Conservation (phyloP, 345 rosid genomes). For the Pugionium dolabratum region DNA sequence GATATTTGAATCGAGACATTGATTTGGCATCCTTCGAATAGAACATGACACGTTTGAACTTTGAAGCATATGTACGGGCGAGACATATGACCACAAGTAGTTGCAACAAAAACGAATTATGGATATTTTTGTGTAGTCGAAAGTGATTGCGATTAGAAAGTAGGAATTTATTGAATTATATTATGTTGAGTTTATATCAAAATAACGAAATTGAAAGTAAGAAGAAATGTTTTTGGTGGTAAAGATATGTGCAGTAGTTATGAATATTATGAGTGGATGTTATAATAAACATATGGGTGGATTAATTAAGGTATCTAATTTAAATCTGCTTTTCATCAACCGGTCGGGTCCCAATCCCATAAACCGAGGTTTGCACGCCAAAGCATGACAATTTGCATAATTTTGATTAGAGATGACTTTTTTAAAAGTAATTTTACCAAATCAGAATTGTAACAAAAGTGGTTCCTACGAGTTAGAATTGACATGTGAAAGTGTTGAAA, state of each 20-base stretch:
- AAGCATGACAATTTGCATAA: neutral
- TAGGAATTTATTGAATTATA: neutral
- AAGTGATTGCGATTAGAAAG: constrained; percentile 13
- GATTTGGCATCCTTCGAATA: too few relatives aligned
- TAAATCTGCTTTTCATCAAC: constrained; percentile 23
- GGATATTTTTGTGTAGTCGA: constrained; percentile 5
- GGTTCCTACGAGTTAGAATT: constrained; percentile 6
- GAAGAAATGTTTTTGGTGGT: too few relatives aligned
- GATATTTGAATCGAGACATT: too few relatives aligned
- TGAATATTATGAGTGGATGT: neutral
- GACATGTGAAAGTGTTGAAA: neutral
- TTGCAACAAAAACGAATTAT: too few relatives aligned
- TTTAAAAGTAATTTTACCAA: neutral
- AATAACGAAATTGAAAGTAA: too few relatives aligned
- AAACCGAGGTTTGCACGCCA: neutral
- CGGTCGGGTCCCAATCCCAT: constrained; percentile 15
- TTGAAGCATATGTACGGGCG: too few relatives aligned
- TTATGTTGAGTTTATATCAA: too few relatives aligned
- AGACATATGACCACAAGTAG: neutral
- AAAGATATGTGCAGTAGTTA: neutral
- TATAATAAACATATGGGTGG: constrained; percentile 10
- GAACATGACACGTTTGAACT: too few relatives aligned
- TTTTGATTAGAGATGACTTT: constrained; percentile 3
- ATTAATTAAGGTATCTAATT: constrained; percentile 22
- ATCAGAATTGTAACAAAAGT: neutral